Conservation (phyloP, 805 yeast species). For the Yamadazyma takamatsuzukensis region DNA sequence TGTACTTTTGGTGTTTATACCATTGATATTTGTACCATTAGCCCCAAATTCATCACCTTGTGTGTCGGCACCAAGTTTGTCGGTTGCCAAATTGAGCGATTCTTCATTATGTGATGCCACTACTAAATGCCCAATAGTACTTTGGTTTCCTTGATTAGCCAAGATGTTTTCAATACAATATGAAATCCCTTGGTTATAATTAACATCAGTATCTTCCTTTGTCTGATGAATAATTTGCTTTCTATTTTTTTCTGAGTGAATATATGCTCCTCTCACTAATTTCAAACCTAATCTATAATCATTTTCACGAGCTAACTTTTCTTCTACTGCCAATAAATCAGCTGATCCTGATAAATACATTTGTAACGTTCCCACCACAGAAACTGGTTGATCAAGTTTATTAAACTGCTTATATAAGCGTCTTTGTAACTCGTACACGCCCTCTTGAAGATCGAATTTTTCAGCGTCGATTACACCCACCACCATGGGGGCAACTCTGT, state of each 20-base stretch:
- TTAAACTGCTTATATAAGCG: slow-evolving; percentile 72
- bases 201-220: slow-evolving; percentile 75
- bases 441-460: slow-evolving; percentile 80
- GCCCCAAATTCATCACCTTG: slow-evolving; percentile 12
- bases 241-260: slow-evolving; percentile 82
- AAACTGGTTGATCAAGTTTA: slow-evolving; percentile 50
- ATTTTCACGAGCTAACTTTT: slow-evolving; percentile 55
- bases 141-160: slow-evolving; percentile 34
- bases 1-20: no score
- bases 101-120: slow-evolving; percentile 87
- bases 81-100: slow-evolving; percentile 72
- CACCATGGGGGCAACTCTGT: slow-evolving; percentile 67
- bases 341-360: slow-evolving; percentile 79
- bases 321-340: slow-evolving; percentile 58
- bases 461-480: slow-evolving; percentile 89
- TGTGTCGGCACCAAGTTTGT: slow-evolving; percentile 44
- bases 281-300: slow-evolving; percentile 78
- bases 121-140: slow-evolving; percentile 70
- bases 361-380: slow-evolving; percentile 89
- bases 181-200: slow-evolving; percentile 69
- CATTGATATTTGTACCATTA: no score
- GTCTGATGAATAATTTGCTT: slow-evolving; percentile 62
- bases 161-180: slow-evolving; percentile 58
- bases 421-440: slow-evolving; percentile 88
- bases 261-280: slow-evolving; percentile 92